A percentile compares a stretch with the other conserved stretches of the same genome.
Evolutionary conservation across 768 basidiomycete species (phyloP).

Genomic region (Suillus fuscotomentosus): DNA sequence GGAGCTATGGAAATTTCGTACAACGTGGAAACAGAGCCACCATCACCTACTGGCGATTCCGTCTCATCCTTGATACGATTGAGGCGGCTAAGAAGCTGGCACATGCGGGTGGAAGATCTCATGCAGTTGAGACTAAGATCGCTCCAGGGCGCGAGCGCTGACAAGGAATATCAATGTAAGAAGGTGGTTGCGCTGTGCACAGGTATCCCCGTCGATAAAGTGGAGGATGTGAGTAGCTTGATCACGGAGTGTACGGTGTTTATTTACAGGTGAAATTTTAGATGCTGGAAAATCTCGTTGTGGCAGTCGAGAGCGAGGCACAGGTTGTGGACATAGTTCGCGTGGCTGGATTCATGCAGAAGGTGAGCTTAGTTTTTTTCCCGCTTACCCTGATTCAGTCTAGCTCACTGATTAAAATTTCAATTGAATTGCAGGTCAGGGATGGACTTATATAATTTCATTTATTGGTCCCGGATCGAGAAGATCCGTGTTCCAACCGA

Average conservation of each 20-base stretch:
- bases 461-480: conserved; percentile 12
- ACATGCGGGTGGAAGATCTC: conserved; percentile 72
- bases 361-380: conserved; percentile 43
- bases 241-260: conserved; percentile 11
- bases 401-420: conserved; percentile 20
- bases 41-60: conserved; percentile 60
- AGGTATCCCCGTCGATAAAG: conserved; percentile 80
- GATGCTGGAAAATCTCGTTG: conserved; percentile 83
- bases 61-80: conserved; percentile 64
- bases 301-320: conserved; percentile 86
- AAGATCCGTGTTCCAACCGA: neutral
- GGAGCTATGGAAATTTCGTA: conserved; percentile 62
- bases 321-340: conserved; percentile 80
- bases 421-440: conserved; percentile 30
- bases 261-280: conserved; percentile 34
- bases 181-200: conserved; percentile 90
- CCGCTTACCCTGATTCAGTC: conserved; percentile 20
- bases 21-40: conserved; percentile 71
- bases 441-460: conserved; percentile 39
- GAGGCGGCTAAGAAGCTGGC: conserved; percentile 80
- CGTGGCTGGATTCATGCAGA: conserved; percentile 90
- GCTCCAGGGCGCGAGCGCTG: conserved; percentile 77
- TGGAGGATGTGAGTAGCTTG: conserved; percentile 76
- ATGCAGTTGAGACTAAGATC: conserved; percentile 67
- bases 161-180: conserved; percentile 90